Conservation (phyloP, 2,329 filamentous ascomycete genomes). For the Pestalotiopsis fici region DNA sequence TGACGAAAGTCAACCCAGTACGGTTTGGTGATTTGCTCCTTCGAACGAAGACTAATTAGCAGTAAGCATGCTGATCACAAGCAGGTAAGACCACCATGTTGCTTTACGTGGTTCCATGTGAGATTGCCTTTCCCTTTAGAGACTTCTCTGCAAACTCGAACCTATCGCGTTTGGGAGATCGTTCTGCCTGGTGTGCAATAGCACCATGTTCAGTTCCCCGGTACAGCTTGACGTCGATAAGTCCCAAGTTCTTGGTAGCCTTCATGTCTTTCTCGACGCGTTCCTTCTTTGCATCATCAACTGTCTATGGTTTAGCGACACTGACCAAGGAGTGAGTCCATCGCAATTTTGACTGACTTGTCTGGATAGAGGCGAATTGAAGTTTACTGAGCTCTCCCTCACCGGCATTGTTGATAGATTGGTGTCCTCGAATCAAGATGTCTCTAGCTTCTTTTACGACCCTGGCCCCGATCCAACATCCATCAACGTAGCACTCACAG, state of each 20-base stretch:
- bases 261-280: conserved; percentile 24
- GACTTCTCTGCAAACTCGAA: conserved; percentile 32
- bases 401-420: not conserved
- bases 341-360: conserved; percentile 16
- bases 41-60: not conserved
- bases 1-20: not conserved
- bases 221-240: conserved; percentile 23
- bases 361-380: conserved; percentile 27
- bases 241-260: conserved; percentile 22
- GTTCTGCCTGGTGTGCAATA: not conserved
- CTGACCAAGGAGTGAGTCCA: not conserved
- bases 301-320: conserved; percentile 10
- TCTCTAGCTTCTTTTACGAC: not conserved
- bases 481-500: conserved; percentile 22
- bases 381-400: conserved; percentile 17
- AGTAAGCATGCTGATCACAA: conserved; percentile 4
- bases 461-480: conserved; percentile 8
- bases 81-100: not conserved
- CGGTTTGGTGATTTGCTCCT: not conserved
- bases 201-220: conserved; percentile 10
- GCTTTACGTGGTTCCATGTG: conserved; percentile 31
- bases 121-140: conserved; percentile 33
- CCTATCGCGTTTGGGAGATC: not conserved
- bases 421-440: not conserved
- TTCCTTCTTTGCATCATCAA: conserved; percentile 23